A percentile compares a stretch with the other conserved stretches of the same genome.
phyloP scores from a whole-genome alignment of 2,329 filamentous ascomycete species.

The Microsporum canis region DNA sequence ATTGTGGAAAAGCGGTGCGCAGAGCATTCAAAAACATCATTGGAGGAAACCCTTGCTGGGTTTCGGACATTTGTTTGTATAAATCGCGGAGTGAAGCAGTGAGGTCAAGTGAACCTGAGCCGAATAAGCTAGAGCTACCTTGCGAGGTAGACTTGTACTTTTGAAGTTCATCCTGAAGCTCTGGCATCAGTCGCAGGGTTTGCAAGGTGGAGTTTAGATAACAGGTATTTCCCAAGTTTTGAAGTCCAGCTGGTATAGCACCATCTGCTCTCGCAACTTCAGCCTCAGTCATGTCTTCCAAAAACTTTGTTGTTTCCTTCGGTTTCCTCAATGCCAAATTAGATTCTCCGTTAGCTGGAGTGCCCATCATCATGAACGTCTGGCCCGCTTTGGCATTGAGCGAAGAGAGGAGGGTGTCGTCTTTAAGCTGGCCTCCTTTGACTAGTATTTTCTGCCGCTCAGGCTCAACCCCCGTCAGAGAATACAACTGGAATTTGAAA shows the following conservation, averaged over 20 bases:
- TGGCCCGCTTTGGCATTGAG: conserved; percentile 78
- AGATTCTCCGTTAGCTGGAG: conserved; percentile 52
- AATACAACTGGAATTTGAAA: conserved; percentile 93
- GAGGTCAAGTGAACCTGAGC: conserved; percentile 55
- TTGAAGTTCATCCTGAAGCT: conserved; percentile 68
- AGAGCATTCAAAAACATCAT: conserved; percentile 71
- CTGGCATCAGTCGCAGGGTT: conserved; percentile 74
- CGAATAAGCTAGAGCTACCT: conserved; percentile 40
- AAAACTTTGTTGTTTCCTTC: conserved; percentile 70
- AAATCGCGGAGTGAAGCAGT: conserved; percentile 67
- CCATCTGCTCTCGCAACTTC: conserved; percentile 73
- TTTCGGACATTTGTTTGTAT: conserved; percentile 81
- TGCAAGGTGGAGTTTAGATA: conserved; percentile 98
- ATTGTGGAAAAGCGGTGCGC: conserved; percentile 74
- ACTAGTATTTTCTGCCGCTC: conserved; percentile 92
- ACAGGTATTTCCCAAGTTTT: conserved; percentile 94
- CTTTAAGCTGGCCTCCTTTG: conserved; percentile 88
- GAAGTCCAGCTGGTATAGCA: conserved; percentile 74
- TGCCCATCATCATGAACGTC: conserved; percentile 93
- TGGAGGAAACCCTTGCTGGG: conserved; percentile 76
- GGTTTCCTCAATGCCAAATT: conserved; percentile 55
- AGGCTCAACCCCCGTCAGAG: conserved; percentile 88
- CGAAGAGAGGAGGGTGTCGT: conserved; percentile 77
- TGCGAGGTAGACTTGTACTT: conserved; percentile 43
- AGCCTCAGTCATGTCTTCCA: conserved; percentile 96